Base-by-base conservation (phyloP, 805 yeast species). In the Candida sanyiensis region DNA sequence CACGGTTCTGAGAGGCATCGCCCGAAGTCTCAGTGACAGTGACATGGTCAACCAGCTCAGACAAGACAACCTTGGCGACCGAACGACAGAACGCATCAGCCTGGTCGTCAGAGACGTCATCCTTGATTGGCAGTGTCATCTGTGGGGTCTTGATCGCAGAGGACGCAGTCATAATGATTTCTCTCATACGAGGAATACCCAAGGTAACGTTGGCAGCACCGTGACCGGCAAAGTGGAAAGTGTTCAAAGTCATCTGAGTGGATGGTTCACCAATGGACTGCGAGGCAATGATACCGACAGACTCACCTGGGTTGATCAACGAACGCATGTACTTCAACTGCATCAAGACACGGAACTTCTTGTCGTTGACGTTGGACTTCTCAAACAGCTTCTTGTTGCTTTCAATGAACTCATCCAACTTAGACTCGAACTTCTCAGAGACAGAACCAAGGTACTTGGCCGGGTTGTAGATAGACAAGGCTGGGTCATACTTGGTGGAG, bases 181-280 rank as follows among this genome's bases (percentile, higher is more conserved):
- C 99, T 77, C 99, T 83, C 86, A 93, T 80, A 77, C 99, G 96
- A 29, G 99, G 99, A 59, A 93, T 93, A 83, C 99, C 99, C 56
- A 93, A 73, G 0, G 99, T 93, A 48, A 93, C 99, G 66, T 93
- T 93, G 33, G 98, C 98, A 42, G 98, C 99, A 78, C 99, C 99
- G 69, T 94, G 98, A 62, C 99, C 99, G 54, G 99, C 99, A 58
- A 93, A 93, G 71, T 93, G 96, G 86, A 86, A 86, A 33, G 96
- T 86, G 63, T 86, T 86, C 56, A 86, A 75, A 13, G 99, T 93
- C 99, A 93, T 93, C 70, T 93, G 99, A 3, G 99, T 93, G 5
- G 97, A 87, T 37, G 99, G 99, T 66, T 93, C 99, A 66, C 99
- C 99, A 61, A 93, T 81, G 39, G 97, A 88, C 67, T 93, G 97